Conservation (phyloP, 2,329 filamentous ascomycete species). For the Hymenoscyphus repandus region DNA sequence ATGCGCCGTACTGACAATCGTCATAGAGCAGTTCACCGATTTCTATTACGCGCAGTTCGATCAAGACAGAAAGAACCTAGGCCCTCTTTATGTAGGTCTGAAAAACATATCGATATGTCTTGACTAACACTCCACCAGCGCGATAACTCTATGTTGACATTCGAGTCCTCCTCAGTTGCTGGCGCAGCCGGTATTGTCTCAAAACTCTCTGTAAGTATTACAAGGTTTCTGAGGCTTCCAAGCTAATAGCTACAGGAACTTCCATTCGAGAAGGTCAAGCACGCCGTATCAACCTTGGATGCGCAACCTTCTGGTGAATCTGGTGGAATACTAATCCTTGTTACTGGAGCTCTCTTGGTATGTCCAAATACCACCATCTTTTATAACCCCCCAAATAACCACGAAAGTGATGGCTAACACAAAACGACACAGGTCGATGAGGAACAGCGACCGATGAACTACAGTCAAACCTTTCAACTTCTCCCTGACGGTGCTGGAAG, state of each 20-base stretch:
- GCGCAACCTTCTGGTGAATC: conserved; percentile 68
- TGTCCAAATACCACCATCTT: conserved; percentile 30
- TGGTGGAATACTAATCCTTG: conserved; percentile 75
- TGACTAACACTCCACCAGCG: conserved; percentile 47
- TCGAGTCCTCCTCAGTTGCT: conserved; percentile 65
- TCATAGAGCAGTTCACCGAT: conserved; percentile 74
- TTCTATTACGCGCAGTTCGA: conserved; percentile 94
- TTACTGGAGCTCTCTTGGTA: conserved; percentile 83
- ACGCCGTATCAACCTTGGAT: conserved; percentile 73
- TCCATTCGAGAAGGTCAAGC: conserved; percentile 76
- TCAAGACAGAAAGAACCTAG: conserved; percentile 57
- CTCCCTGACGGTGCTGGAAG: conserved; percentile 58
- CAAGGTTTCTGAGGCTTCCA: not conserved
- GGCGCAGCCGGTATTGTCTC: conserved; percentile 65
- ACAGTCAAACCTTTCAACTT: conserved; percentile 85
- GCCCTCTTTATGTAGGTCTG: conserved; percentile 69
- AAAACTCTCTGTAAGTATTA: conserved; percentile 67
- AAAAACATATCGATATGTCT: conserved; percentile 4
- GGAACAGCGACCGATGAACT: conserved; percentile 82
- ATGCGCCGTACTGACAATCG: conserved; percentile 14
- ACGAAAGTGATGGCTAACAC: conserved; percentile 7
- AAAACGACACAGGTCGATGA: conserved; percentile 66
- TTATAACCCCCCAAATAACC: not conserved
- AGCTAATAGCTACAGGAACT: conserved; percentile 50
- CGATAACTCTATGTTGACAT: conserved; percentile 86